phyloP scores from a whole-genome alignment of 345 rosid genomes.

The Eucalyptus sp. region DNA sequence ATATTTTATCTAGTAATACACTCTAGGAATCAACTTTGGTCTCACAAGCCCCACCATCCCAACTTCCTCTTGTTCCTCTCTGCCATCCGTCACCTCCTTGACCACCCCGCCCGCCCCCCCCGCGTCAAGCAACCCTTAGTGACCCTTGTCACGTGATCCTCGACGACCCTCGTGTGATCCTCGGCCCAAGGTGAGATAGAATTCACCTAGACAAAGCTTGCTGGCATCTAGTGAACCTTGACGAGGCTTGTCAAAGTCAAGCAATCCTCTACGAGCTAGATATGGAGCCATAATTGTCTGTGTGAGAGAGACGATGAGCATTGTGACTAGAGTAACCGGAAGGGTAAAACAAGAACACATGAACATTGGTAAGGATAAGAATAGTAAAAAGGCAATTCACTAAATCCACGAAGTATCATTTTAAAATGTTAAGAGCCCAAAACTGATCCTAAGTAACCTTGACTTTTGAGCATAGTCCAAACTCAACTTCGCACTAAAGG shows the following conservation, averaged over 20 bases:
- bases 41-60: neutral
- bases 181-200: neutral
- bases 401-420: no score
- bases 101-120: neutral
- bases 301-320: no score
- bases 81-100: neutral
- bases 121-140: neutral
- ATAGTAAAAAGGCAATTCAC: no score
- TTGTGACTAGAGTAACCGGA: no score
- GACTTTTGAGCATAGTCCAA: no score
- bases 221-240: neutral
- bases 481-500: no score
- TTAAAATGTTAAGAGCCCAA: no score
- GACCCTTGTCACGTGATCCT: neutral
- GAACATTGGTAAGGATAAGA: no score
- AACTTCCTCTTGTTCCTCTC: neutral
- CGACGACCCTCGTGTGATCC: neutral
- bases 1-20: neutral
- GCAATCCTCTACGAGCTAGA: neutral
- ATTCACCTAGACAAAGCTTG: neutral
- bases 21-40: neutral
- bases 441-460: no score
- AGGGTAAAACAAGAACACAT: no score
- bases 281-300: no score
- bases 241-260: neutral